Conservation (phyloP, 768 basidiomycete genomes). For the Mrakia hoshinonis region DNA sequence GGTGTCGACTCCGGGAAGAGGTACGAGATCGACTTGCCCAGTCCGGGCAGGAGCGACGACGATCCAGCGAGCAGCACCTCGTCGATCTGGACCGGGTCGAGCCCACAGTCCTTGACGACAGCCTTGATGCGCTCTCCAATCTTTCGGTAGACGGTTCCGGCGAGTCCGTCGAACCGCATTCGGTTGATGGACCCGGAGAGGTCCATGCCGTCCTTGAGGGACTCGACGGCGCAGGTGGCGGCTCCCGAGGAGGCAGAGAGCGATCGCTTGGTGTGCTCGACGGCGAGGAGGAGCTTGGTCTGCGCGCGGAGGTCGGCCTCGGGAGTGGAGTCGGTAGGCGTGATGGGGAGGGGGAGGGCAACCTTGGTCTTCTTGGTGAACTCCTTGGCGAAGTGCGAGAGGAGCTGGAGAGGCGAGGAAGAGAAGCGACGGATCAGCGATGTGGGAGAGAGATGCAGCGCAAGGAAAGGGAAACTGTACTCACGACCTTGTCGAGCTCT, state of each 20-base stretch:
- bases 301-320: conserved; percentile 66
- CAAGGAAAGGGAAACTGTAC: conserved; percentile 20
- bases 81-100: conserved; percentile 62
- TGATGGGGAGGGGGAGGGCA: conserved; percentile 52
- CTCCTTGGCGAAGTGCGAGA: conserved; percentile 87
- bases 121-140: conserved; percentile 50
- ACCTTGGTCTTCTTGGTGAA: conserved; percentile 93
- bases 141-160: conserved; percentile 53
- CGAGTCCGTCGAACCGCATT: conserved; percentile 58
- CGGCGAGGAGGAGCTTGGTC: conserved; percentile 83
- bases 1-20: conserved; percentile 55
- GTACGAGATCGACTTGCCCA: conserved; percentile 52
- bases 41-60: conserved; percentile 61
- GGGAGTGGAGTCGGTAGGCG: conserved; percentile 40
- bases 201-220: conserved; percentile 86
- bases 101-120: conserved; percentile 48
- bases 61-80: conserved; percentile 76
- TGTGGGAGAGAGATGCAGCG: conserved; percentile 43
- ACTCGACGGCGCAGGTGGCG: conserved; percentile 85
- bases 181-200: conserved; percentile 64
- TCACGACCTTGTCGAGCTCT: conserved; percentile 42
- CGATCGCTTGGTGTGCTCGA: conserved; percentile 91
- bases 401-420: conserved; percentile 55
- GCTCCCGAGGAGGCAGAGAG: conserved; percentile 77
- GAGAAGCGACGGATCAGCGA: conserved; percentile 67